Conservation (phyloP, 805 yeast species). For the Lachancea fermentati region DNA sequence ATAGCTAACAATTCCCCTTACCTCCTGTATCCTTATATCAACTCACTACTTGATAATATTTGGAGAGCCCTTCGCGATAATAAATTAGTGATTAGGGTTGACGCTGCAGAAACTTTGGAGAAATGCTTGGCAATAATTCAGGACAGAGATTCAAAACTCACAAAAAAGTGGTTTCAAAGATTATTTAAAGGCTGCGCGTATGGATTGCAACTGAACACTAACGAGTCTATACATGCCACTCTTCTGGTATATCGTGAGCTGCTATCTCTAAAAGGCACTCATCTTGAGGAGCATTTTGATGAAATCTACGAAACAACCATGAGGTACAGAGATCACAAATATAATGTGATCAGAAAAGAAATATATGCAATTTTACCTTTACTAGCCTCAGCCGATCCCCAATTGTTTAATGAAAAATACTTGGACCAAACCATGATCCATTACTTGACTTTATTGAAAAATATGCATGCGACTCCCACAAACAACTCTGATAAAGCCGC, state of each 20-base stretch:
- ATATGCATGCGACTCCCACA: slow-evolving; percentile 39
- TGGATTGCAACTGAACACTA: slow-evolving; percentile 46
- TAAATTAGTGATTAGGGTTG: slow-evolving; percentile 67
- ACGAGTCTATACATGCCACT: slow-evolving; percentile 83
- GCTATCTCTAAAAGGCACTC: slow-evolving; percentile 63
- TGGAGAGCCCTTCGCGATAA: slow-evolving; percentile 86
- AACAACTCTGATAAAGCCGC: slow-evolving; percentile 55
- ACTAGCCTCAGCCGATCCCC: slow-evolving; percentile 71
- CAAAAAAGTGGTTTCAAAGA: slow-evolving; percentile 69
- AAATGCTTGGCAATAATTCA: slow-evolving; percentile 74
- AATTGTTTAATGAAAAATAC: slow-evolving; percentile 70
- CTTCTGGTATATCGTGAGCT: slow-evolving; percentile 77
- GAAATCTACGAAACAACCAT: slow-evolving; percentile 72
- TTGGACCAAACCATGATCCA: slow-evolving; percentile 74
- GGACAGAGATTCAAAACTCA: slow-evolving; percentile 64
- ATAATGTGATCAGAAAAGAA: slow-evolving; percentile 71
- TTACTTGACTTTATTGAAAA: slow-evolving; percentile 71
- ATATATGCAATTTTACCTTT: slow-evolving; percentile 80
- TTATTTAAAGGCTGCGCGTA: slow-evolving; percentile 62
- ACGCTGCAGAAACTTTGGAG: slow-evolving; percentile 76
- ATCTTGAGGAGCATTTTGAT: slow-evolving; percentile 65
- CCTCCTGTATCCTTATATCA: slow-evolving; percentile 67
- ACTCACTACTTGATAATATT: slow-evolving; percentile 70
- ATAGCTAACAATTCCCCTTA: slow-evolving; percentile 87
- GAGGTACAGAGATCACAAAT: slow-evolving; percentile 70